Base-by-base conservation (phyloP, 768 basidiomycete species). In the Clitopilus passeckerianus region DNA sequence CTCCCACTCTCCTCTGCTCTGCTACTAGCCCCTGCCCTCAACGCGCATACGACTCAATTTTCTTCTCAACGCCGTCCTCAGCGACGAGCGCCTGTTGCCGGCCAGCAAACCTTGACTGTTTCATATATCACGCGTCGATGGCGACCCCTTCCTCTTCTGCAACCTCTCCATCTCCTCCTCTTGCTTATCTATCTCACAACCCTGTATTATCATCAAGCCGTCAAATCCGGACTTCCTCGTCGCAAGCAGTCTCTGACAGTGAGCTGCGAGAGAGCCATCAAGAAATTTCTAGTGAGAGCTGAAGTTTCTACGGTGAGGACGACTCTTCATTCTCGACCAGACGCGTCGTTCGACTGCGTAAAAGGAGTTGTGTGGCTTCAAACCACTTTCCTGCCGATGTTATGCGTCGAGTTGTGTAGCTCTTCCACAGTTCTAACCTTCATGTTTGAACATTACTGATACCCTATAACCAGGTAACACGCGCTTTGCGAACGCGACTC, bases 101-200 rank as follows among this genome's bases (percentile, higher is more conserved):
- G 56, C 58, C 66, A 64, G 61, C 64, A 62, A 46, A 30, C 37
- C 61, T 59, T 58, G 56, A 43, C 44, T 54, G 44, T 55, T 43
- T 37, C 20, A 59, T 35, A 50, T 62, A 57, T 60, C 76, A 72
- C 77, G 76, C 76, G 74, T 74, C 64, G 64, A 92, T 91, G 90
- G 86, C 89, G 67, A 87, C 90, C 37, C 88, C 91, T 59, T 84
- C 88, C 61, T 91, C 89, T 66, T 89, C 90, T 62, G 81, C 88
- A 66, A 92, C 91, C 70, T 91, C 90, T 60, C 86, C 87, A 67
- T 93, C 91, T 54, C 91, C 91, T 23, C 86, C 86, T 63, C 78
- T 86, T 70, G 72, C 81, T 69, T 89, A 82, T 77, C 76, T 84
- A 59, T 79, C 80, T 59, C 80, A 74, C 71, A 71, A 50, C 46